phyloP scores from a whole-genome alignment of 2,329 filamentous ascomycete species.

The Dichotomopilus funicola region DNA sequence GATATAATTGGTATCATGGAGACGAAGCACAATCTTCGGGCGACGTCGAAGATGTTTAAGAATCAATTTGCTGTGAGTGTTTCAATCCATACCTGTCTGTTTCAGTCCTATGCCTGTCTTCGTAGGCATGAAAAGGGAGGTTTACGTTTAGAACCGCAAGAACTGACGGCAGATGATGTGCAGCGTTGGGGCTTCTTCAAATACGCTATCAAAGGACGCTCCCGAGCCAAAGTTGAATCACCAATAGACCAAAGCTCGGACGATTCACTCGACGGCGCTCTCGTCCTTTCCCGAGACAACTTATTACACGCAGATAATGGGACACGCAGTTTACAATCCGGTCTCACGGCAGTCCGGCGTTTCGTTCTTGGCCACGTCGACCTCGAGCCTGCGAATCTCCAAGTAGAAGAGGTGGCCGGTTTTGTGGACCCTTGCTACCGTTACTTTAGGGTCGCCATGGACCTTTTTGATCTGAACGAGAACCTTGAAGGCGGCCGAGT shows the following conservation, averaged over 20 bases:
- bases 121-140: background rate
- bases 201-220: conserved; percentile 21
- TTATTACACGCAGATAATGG: conserved; percentile 13
- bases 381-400: conserved; percentile 14
- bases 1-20: conserved; percentile 24
- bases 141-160: background rate
- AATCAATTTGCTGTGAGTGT: conserved; percentile 17
- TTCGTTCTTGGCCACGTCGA: conserved; percentile 21
- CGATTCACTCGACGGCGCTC: conserved; percentile 7
- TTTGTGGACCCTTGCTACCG: conserved; percentile 23
- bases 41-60: conserved; percentile 27
- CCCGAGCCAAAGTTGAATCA: conserved; percentile 11
- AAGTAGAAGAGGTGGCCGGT: conserved; percentile 18
- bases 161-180: background rate
- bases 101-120: background rate
- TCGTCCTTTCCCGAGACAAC: conserved; percentile 3
- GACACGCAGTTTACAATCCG: conserved; percentile 17
- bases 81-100: background rate
- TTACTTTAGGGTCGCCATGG: conserved; percentile 24
- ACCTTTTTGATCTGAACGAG: conserved; percentile 22
- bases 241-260: conserved; percentile 3
- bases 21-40: conserved; percentile 19
- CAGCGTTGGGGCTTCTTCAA: conserved; percentile 25
- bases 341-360: conserved; percentile 19
- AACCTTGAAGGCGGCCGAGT: conserved; percentile 19